These are phyloP conservation scores for Larix kaempferi DNA, from an alignment of 75 land plant genomes.

Conservation along the genomic window DNA sequence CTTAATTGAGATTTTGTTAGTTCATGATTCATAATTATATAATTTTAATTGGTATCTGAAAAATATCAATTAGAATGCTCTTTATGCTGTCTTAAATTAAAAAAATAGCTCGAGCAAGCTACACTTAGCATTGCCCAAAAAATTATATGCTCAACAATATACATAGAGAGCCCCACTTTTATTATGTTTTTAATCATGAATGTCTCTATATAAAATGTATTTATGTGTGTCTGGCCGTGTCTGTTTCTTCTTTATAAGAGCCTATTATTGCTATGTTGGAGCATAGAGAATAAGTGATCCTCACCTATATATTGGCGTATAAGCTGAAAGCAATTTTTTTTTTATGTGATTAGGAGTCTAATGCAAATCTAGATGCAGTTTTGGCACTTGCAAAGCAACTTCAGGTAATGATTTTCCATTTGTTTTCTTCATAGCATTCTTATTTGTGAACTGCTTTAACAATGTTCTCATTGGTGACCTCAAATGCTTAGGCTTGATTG, in stretches of 20 bases:
- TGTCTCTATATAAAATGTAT: neutral
- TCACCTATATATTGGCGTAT: neutral
- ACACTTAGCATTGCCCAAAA: neutral
- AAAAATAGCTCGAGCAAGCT: neutral
- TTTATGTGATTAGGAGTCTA: conserved; percentile 61
- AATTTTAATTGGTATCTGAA: too few relatives aligned
- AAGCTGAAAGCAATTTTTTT: neutral
- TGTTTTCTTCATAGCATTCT: neutral
- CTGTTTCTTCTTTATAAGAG: neutral
- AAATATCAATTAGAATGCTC: too few relatives aligned
- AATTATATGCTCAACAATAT: too few relatives aligned
- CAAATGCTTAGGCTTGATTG: neutral
- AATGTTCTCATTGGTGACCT: neutral
- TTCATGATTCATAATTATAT: neutral
- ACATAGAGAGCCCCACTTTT: too few relatives aligned
- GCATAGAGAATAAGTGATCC: neutral
- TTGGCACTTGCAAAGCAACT: conserved; percentile 81
- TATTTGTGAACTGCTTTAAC: neutral
- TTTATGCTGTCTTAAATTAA: too few relatives aligned
- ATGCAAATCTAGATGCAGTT: conserved; percentile 89
- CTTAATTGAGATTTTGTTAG: neutral
- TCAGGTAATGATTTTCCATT: conserved; percentile 43
- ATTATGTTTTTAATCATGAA: too few relatives aligned
- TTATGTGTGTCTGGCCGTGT: neutral
- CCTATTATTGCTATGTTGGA: neutral